A percentile compares a stretch with the other conserved stretches of the same genome.
These are phyloP conservation scores for Amaranthus hypochondriacus DNA, from an alignment of 148 eudicot genomes.

Conservation along the genomic window DNA sequence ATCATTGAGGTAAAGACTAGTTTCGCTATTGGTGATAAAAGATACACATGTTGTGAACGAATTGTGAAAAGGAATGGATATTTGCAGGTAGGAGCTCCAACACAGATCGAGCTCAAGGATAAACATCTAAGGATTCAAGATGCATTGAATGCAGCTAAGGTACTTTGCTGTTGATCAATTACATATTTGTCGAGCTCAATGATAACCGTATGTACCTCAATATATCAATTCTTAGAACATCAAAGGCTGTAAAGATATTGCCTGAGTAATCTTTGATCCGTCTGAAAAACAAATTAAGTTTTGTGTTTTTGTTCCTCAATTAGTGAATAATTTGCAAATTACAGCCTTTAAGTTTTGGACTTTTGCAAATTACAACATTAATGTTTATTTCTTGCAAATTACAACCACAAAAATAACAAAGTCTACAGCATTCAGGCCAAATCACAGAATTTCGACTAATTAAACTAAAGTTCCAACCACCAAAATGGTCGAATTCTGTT, in stretches of 20 bases:
- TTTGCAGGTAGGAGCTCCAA: conserved; percentile 83
- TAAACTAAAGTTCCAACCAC: too few relatives aligned
- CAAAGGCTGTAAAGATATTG: neutral
- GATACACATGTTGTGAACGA: neutral
- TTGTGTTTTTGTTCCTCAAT: neutral
- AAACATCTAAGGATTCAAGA: conserved; percentile 81
- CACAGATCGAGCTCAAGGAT: conserved; percentile 73
- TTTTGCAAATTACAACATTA: too few relatives aligned
- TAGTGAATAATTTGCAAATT: neutral
- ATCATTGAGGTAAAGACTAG: conserved; percentile 56
- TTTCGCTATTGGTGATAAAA: neutral
- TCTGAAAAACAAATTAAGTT: neutral
- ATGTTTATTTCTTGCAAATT: too few relatives aligned
- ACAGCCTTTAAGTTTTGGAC: too few relatives aligned
- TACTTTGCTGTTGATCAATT: conserved; percentile 17
- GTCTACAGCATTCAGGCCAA: too few relatives aligned
- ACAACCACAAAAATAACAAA: too few relatives aligned
- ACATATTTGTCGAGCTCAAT: neutral
- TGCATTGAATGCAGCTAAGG: conserved; percentile 90
- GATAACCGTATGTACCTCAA: neutral
- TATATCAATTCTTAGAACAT: neutral
- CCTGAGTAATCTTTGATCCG: neutral
- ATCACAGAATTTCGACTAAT: too few relatives aligned
- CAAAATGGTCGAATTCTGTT: too few relatives aligned
- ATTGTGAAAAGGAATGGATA: neutral